Evolutionary conservation across 169 alveolate genomes (phyloP).

Genomic region (Plasmodium knowlesi): DNA sequence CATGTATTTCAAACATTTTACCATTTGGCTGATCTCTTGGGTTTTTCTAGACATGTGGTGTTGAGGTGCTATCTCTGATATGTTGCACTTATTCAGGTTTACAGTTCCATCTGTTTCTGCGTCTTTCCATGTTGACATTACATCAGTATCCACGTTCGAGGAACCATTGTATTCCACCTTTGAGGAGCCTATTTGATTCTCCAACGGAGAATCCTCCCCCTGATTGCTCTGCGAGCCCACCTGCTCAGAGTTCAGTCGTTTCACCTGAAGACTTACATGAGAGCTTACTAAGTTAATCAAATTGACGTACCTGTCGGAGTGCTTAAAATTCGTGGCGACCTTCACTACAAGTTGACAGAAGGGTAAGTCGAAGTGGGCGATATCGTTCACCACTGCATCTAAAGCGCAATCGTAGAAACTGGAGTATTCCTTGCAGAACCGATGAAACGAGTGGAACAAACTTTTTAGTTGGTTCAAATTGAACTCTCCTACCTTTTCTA

Average conservation of each 20-base stretch:
- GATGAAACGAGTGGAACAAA: conserved; percentile 37
- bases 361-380: background rate
- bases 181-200: background rate
- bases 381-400: background rate
- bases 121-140: background rate
- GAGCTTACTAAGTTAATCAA: background rate
- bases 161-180: background rate
- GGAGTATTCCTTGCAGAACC: conserved; percentile 54
- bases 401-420: conserved; percentile 12
- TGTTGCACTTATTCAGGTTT: background rate
- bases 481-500: background rate
- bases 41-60: background rate
- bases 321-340: conserved; percentile 15
- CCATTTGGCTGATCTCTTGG: background rate
- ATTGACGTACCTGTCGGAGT: conserved; percentile 4
- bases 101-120: no score
- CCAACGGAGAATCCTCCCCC: background rate
- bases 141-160: background rate
- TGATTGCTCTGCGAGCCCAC: background rate
- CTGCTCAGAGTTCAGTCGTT: background rate
- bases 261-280: background rate
- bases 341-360: conserved; percentile 14
- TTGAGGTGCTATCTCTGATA: background rate
- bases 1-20: conserved; percentile 14
- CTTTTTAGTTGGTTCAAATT: background rate